phyloP scores from a whole-genome alignment of 2,329 filamentous ascomycete species.

The Leptographium radiaticola region DNA sequence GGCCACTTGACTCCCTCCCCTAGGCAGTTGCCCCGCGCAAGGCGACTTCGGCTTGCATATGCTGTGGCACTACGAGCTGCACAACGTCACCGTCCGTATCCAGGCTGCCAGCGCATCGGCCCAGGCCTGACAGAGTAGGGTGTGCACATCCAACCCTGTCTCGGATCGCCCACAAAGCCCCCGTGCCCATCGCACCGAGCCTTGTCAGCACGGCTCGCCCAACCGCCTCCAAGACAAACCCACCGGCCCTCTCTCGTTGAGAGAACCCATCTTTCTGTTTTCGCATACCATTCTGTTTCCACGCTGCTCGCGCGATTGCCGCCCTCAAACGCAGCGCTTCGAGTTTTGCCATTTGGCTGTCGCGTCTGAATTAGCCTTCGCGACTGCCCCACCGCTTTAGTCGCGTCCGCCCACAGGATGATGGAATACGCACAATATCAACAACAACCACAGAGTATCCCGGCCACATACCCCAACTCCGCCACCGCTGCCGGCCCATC shows the following conservation, averaged over 20 bases:
- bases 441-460: slow-evolving; percentile 53
- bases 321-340: not conserved
- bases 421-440: slow-evolving; percentile 70
- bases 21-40: slow-evolving; percentile 1
- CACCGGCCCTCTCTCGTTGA: not conserved
- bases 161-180: slow-evolving; percentile 22
- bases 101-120: slow-evolving; percentile 48
- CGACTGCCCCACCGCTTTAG: not conserved
- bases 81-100: slow-evolving; percentile 35
- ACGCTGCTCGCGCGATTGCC: not conserved
- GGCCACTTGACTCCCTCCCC: not conserved
- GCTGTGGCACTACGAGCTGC: slow-evolving; percentile 40
- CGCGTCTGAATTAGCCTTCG: not conserved
- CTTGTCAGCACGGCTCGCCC: not conserved
- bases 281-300: not conserved
- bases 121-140: slow-evolving; percentile 40
- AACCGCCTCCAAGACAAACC: not conserved
- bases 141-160: slow-evolving; percentile 31
- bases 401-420: slow-evolving; percentile 23
- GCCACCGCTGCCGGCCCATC: slow-evolving; percentile 30
- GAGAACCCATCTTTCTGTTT: not conserved
- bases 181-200: slow-evolving; percentile 1
- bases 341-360: not conserved
- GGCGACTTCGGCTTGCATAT: slow-evolving; percentile 44
- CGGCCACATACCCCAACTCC: slow-evolving; percentile 50